phyloP scores from a whole-genome alignment of 2,329 filamentous ascomycete species.

The Aotearoamyces nothofagi region DNA sequence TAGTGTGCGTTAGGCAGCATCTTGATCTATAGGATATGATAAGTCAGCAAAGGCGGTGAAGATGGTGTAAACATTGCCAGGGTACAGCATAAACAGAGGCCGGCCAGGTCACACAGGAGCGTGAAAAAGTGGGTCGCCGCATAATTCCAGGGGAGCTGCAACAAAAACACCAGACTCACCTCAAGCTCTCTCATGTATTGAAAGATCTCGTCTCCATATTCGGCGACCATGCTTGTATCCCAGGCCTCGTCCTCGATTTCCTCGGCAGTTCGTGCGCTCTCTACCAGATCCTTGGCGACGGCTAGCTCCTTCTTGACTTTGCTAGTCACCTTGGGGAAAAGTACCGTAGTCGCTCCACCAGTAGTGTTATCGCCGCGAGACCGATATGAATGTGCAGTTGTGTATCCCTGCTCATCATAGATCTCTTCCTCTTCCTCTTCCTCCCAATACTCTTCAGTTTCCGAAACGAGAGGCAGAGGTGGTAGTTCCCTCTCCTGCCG shows the following conservation, averaged over 20 bases:
- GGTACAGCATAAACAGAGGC: too few relatives aligned
- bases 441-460: conserved; percentile 62
- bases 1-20: conserved; percentile 85
- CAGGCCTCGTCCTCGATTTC: conserved; percentile 80
- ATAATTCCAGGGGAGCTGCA: too few relatives aligned
- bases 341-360: conserved; percentile 42
- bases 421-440: conserved; percentile 60
- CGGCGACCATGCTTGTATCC: conserved; percentile 95
- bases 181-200: conserved; percentile 81
- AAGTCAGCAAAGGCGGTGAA: conserved; percentile 16
- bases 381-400: conserved; percentile 64
- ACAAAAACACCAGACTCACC: conserved; percentile 46
- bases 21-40: conserved; percentile 34
- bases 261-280: conserved; percentile 33
- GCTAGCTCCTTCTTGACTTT: conserved; percentile 62
- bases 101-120: too few relatives aligned
- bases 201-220: conserved; percentile 94
- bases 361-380: conserved; percentile 64
- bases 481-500: conserved; percentile 2
- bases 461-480: conserved; percentile 21
- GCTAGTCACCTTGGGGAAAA: conserved; percentile 58
- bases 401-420: conserved; percentile 52
- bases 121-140: too few relatives aligned
- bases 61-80: too few relatives aligned
- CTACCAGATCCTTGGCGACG: conserved; percentile 26